Conservation (phyloP, 371 early-diverging fungal species). For the Mucor indicus region DNA sequence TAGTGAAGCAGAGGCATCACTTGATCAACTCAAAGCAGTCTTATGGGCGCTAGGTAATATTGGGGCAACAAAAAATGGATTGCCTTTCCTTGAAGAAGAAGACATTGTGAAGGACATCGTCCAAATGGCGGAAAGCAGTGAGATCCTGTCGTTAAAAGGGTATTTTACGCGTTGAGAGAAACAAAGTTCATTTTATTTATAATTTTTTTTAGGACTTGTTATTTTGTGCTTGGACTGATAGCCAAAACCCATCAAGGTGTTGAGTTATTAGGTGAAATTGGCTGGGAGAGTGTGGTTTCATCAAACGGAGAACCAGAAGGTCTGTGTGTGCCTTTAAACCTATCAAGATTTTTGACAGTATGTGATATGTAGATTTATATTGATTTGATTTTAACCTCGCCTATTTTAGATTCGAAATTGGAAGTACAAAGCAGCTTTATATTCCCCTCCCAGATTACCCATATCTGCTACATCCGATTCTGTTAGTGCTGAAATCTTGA, state of each 20-base stretch:
- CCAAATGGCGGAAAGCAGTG: slow-evolving; percentile 63
- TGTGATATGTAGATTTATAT: not conserved
- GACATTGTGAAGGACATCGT: slow-evolving; percentile 72
- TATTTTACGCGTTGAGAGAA: slow-evolving; percentile 17
- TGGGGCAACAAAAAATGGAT: slow-evolving; percentile 67
- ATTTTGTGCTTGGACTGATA: slow-evolving; percentile 73
- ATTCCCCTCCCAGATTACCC: slow-evolving; percentile 49
- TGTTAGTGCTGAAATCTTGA: slow-evolving; percentile 66
- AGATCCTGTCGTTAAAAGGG: slow-evolving; percentile 78
- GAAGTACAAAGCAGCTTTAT: slow-evolving; percentile 48
- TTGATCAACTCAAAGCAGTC: slow-evolving; percentile 70
- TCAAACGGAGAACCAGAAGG: slow-evolving; percentile 56
- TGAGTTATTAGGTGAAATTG: slow-evolving; percentile 69
- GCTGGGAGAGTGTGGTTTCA: slow-evolving; percentile 73
- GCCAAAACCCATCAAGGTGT: slow-evolving; percentile 69
- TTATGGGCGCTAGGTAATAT: slow-evolving; percentile 85
- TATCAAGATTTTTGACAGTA: slow-evolving; percentile 62
- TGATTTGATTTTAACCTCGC: not conserved
- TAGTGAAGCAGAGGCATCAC: slow-evolving; percentile 17
- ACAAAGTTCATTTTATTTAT: not conserved
- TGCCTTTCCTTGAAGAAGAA: slow-evolving; percentile 69
- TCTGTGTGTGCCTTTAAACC: slow-evolving; percentile 67
- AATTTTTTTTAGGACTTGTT: slow-evolving; percentile 65
- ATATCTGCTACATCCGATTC: slow-evolving; percentile 38
- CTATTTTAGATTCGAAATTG: slow-evolving; percentile 58